Conservation (phyloP, 139 green algal genomes). For the Astrephomene gubernaculifera region DNA sequence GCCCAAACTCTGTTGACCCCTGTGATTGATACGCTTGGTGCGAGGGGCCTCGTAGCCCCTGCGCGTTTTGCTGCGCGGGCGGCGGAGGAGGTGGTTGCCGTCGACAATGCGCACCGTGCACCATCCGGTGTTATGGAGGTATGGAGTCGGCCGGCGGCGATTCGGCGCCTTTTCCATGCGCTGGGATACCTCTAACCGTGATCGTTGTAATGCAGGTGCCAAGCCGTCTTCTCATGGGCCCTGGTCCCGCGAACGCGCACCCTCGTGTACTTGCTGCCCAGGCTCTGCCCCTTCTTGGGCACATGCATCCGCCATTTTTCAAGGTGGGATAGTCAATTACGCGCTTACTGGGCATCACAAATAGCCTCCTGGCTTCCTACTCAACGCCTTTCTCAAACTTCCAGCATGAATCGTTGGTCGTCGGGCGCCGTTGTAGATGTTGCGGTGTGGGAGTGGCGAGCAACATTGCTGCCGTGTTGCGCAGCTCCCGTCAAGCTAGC, state of each 20-base stretch:
- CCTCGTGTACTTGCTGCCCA: slow-evolving; percentile 84
- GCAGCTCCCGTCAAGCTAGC: too few species aligned
- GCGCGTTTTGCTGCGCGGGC: slow-evolving; percentile 39
- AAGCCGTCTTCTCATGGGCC: slow-evolving; percentile 85
- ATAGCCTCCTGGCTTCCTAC: too few species aligned
- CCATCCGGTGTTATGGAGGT: slow-evolving; percentile 42
- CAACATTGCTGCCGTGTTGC: too few species aligned
- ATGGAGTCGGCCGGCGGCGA: too few species aligned
- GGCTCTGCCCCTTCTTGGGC: slow-evolving; percentile 86
- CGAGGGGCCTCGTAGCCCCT: background rate
- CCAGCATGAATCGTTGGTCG: too few species aligned
- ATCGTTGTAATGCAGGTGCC: slow-evolving; percentile 72
- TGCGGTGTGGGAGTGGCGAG: too few species aligned
- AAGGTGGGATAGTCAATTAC: slow-evolving; percentile 69
- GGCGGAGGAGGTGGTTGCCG: slow-evolving; percentile 45
- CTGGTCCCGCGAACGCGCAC: slow-evolving; percentile 87
- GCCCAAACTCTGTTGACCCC: slow-evolving; percentile 22
- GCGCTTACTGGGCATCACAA: too few species aligned
- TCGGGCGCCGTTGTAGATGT: too few species aligned
- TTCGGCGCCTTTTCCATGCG: too few species aligned
- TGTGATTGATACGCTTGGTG: background rate
- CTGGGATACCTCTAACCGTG: too few species aligned
- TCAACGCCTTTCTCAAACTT: too few species aligned
- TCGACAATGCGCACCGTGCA: slow-evolving; percentile 37
- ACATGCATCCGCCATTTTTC: slow-evolving; percentile 95